Conservation (phyloP, 2,329 filamentous ascomycete species). For the Phialophora expanda region DNA sequence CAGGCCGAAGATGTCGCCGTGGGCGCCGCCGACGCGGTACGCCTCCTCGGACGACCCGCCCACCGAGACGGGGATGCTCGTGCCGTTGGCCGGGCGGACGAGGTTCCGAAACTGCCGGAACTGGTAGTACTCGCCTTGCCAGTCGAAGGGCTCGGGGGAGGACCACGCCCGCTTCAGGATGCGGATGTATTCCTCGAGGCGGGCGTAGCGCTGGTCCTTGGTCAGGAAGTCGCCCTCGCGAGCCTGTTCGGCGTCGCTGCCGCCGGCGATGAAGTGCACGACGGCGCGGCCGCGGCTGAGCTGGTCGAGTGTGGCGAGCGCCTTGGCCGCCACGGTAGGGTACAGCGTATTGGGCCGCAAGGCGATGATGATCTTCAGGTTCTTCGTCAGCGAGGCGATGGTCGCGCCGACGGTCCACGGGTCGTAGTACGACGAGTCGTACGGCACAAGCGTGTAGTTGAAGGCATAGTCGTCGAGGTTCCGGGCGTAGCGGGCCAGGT, state of each 20-base stretch:
- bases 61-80: slow-evolving; percentile 75
- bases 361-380: slow-evolving; percentile 66
- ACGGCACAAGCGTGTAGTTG: slow-evolving; percentile 67
- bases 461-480: slow-evolving; percentile 65
- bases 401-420: slow-evolving; percentile 65
- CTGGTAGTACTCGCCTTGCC: slow-evolving; percentile 64
- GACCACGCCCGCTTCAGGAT: slow-evolving; percentile 65
- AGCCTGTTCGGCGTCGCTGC: slow-evolving; percentile 65
- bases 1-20: slow-evolving; percentile 67
- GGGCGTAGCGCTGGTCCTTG: slow-evolving; percentile 64
- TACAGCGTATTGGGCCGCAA: slow-evolving; percentile 67
- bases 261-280: slow-evolving; percentile 68
- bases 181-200: slow-evolving; percentile 66
- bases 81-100: slow-evolving; percentile 64
- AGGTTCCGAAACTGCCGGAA: slow-evolving; percentile 64
- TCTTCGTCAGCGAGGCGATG: slow-evolving; percentile 62
- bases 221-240: slow-evolving; percentile 64
- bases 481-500: slow-evolving; percentile 61
- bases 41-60: slow-evolving; percentile 77
- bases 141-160: slow-evolving; percentile 64
- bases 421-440: slow-evolving; percentile 61
- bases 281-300: slow-evolving; percentile 63
- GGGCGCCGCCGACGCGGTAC: slow-evolving; percentile 67
- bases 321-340: slow-evolving; percentile 67
- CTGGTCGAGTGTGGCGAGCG: slow-evolving; percentile 66